Base-by-base conservation (phyloP, 495 filamentous ascomycete genomes). In the Cercophora samala region DNA sequence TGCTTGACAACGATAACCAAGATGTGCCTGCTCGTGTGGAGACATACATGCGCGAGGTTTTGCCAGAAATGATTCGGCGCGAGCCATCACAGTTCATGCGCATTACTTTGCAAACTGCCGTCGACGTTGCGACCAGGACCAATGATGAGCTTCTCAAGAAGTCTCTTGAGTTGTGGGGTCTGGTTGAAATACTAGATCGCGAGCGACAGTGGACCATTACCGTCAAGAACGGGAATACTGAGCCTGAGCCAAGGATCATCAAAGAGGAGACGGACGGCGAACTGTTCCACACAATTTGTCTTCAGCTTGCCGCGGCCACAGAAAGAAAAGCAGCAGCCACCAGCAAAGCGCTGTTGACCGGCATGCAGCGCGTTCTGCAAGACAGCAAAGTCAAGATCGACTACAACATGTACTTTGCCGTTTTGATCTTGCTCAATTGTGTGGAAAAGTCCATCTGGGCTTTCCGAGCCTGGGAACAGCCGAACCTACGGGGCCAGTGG, bases 361-460 rank as follows among this genome's bases (percentile, higher is more conserved):
- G 90, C 46, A 85, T 96, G 19, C 91, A 94, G 73, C 86, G 88
- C 9, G 81, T 91, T 3, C 78, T 94, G n/a, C 89, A 90, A 67
- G 87, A 90, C 56, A 86, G 87, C 73, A 89, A 91, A 75, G 84
- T 82, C 54, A 89, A 84, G 66, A 85, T 85, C 70, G 79, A 80
- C 53, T 92, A 93, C 66, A 87, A 89, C 71, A 92, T 89, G 56
- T 93, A 91, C 75, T 80, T 94, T 18, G 86, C 89, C 4, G 85
- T 88, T 15, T 77, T 94, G 64, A 84, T 95, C 46, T 82, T 94
- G 19, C 80, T 95, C 51, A 91, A 89, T 74, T 92, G 90, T 65
- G 85, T 93, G 11, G 92, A 95, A 77, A 89, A 91, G 73, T 90
- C 89, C n/a, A 90, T 87, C 62, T 93, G 91, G 89, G 83, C 91